phyloP scores from a whole-genome alignment of 2,329 filamentous ascomycete species.

The Penicillium aurantiogriseum region DNA sequence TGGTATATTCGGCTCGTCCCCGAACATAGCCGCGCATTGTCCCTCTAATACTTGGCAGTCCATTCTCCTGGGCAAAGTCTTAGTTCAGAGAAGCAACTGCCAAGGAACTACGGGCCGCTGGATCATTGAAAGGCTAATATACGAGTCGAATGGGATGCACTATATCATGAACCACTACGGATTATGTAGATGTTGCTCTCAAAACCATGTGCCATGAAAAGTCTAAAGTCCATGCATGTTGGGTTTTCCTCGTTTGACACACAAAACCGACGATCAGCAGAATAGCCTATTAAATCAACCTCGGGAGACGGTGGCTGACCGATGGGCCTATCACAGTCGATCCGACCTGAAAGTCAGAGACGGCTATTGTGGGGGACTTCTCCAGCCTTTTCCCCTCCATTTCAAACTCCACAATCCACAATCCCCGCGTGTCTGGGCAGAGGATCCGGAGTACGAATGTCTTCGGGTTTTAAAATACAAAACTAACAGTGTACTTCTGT shows the following conservation, averaged over 20 bases:
- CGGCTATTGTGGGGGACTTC: background rate
- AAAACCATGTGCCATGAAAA: background rate
- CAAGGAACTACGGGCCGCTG: slow-evolving; percentile 16
- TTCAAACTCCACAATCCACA: background rate
- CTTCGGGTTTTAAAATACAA: background rate
- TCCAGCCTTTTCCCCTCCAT: background rate
- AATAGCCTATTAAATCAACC: background rate
- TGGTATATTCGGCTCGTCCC: background rate
- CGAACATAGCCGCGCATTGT: background rate
- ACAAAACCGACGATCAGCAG: background rate
- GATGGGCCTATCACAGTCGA: background rate
- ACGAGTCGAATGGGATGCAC: background rate
- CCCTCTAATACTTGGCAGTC: background rate
- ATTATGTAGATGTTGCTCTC: background rate
- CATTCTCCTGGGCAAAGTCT: slow-evolving; percentile 1
- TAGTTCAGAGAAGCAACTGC: slow-evolving; percentile 7
- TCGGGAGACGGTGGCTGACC: background rate
- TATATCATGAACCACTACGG: background rate
- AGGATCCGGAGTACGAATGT: background rate
- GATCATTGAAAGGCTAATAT: slow-evolving; percentile 7
- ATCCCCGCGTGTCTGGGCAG: background rate
- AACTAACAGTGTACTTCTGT: background rate
- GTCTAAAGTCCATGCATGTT: background rate
- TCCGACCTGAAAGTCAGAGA: too few relatives aligned
- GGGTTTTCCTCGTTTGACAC: background rate